Evolutionary conservation across 2,329 filamentous ascomycete species (phyloP).

Genomic region (Colletotrichum sp.): DNA sequence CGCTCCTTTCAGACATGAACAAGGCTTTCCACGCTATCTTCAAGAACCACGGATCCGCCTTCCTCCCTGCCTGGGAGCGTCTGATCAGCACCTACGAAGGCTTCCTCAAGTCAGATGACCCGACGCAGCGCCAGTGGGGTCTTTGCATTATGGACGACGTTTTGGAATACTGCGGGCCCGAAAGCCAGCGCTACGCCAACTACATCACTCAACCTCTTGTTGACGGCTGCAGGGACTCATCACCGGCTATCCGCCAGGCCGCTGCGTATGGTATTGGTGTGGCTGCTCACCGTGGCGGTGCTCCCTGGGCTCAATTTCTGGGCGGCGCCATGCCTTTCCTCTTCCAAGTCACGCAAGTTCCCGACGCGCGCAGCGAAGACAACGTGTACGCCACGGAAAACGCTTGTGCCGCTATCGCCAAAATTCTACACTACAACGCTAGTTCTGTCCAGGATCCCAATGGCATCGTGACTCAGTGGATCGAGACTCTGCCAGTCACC

Average conservation of each 20-base stretch:
- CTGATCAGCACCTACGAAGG: constrained; percentile 84
- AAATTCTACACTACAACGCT: constrained; percentile 91
- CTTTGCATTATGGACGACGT: constrained; percentile 99
- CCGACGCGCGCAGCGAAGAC: constrained; percentile 85
- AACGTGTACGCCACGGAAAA: constrained; percentile 98
- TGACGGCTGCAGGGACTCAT: constrained; percentile 82
- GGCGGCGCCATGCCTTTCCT: constrained; percentile 79
- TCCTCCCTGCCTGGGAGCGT: constrained; percentile 87
- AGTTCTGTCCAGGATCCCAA: constrained; percentile 78
- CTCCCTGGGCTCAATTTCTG: constrained; percentile 86
- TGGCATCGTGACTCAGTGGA: constrained; percentile 81
- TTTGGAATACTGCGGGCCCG: constrained; percentile 90
- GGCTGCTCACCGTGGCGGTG: constrained; percentile 89
- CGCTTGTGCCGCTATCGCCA: constrained; percentile 93
- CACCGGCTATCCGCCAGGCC: constrained; percentile 92
- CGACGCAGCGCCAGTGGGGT: constrained; percentile 97
- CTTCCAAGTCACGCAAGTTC: constrained; percentile 82
- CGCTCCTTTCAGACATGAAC: constrained; percentile 97
- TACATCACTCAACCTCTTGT: constrained; percentile 88
- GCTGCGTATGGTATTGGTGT: constrained; percentile 96
- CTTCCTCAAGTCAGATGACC: constrained; percentile 81
- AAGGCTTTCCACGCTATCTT: constrained; percentile 99
- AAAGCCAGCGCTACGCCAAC: constrained; percentile 85
- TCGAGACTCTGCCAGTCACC: constrained; percentile 87
- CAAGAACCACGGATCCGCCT: constrained; percentile 88